phyloP scores from a whole-genome alignment of 371 early-diverging fungal genomes.

The Saksenaea oblongispora region DNA sequence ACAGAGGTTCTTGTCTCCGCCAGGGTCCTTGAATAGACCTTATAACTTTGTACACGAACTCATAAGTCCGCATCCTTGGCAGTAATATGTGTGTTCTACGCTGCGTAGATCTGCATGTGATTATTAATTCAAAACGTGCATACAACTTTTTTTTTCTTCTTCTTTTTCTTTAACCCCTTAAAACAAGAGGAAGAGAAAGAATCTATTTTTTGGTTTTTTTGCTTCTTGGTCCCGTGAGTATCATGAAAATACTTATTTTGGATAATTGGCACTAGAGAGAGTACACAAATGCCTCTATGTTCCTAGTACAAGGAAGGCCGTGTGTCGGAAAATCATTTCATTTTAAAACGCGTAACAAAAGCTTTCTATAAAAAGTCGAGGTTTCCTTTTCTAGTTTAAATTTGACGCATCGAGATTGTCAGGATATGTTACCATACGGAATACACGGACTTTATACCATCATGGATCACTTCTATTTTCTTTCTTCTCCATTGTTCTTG shows the following conservation, averaged over 20 bases:
- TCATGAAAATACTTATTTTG: not conserved
- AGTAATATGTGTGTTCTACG: not conserved
- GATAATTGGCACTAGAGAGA: not conserved
- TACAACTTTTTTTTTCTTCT: not conserved
- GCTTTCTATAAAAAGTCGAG: slow-evolving; percentile 1
- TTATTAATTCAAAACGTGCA: slow-evolving; percentile 3
- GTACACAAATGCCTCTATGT: not conserved
- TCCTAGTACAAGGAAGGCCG: not conserved
- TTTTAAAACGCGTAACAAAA: not conserved
- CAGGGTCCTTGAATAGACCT: not conserved
- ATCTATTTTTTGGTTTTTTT: not conserved
- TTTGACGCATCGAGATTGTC: slow-evolving; percentile 4
- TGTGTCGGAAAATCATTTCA: slow-evolving; percentile 2
- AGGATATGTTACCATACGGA: not conserved
- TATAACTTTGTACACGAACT: not conserved
- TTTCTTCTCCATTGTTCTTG: slow-evolving; percentile 3
- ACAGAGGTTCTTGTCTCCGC: not conserved
- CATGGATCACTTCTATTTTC: slow-evolving; percentile 4
- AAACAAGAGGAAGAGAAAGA: not conserved
- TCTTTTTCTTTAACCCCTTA: not conserved
- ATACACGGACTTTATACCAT: not conserved
- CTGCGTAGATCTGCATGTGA: slow-evolving; percentile 5
- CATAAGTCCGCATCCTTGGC: slow-evolving; percentile 2
- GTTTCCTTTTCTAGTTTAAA: not conserved
- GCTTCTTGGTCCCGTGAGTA: not conserved